Percentiles rank a stretch among this genome's conserved stretches.
Evolutionary conservation across 2,329 filamentous ascomycete genomes (phyloP).

Genomic region (Ophiocordyceps sinensis): DNA sequence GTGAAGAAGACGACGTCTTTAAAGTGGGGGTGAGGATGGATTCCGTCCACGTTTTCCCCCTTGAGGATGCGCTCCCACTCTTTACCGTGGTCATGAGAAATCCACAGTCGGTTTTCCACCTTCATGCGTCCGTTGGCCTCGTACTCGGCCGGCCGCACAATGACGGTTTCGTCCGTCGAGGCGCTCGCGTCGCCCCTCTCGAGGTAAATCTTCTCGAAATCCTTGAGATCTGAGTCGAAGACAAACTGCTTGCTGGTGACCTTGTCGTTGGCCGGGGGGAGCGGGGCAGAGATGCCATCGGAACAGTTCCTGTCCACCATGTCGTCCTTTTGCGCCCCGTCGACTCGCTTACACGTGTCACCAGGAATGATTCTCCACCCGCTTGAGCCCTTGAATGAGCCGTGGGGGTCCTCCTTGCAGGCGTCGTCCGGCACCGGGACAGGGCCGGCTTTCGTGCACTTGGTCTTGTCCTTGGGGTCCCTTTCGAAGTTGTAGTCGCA

Average conservation of each 20-base stretch:
- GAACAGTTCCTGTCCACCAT: conserved; percentile 63
- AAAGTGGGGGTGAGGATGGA: conserved; percentile 67
- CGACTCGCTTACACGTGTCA: conserved; percentile 51
- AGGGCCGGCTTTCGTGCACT: conserved; percentile 52
- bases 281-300: conserved; percentile 35
- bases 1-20: conserved; percentile 81
- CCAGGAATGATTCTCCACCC: conserved; percentile 88
- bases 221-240: conserved; percentile 44
- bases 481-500: conserved; percentile 87
- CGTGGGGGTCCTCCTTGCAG: conserved; percentile 51
- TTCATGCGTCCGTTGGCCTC: conserved; percentile 13
- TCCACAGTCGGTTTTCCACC: conserved; percentile 45
- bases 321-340: conserved; percentile 52
- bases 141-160: conserved; percentile 32
- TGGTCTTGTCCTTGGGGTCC: conserved; percentile 45
- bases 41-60: conserved; percentile 51
- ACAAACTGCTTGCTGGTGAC: conserved; percentile 44
- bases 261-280: conserved; percentile 48
- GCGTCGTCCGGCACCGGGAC: conserved; percentile 54
- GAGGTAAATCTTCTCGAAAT: conserved; percentile 55
- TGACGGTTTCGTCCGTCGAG: conserved; percentile 57
- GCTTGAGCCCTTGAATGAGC: conserved; percentile 70
- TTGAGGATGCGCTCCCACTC: conserved; percentile 60
- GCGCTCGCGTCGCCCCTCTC: conserved; percentile 55
- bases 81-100: conserved; percentile 80